Percentiles rank a stretch among this genome's conserved stretches.
Evolutionary conservation across 2,329 filamentous ascomycete species (phyloP).

Genomic region (Penicillium frequentans): DNA sequence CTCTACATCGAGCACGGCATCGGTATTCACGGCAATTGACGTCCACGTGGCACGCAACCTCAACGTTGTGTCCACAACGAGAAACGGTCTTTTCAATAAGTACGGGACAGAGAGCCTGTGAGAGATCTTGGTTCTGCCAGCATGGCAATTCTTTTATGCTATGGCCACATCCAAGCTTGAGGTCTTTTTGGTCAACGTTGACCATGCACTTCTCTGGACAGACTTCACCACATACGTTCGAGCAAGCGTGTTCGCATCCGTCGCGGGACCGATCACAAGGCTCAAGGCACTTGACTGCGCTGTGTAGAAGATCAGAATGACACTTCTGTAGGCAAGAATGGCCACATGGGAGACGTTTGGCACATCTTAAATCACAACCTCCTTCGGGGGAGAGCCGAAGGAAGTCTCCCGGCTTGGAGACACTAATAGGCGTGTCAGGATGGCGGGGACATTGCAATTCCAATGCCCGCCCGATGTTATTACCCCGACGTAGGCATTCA

Average conservation of each 20-base stretch:
- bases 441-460: slow-evolving; percentile 64
- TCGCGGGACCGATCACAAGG: slow-evolving; percentile 37
- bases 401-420: slow-evolving; percentile 60
- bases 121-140: slow-evolving; percentile 45
- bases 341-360: slow-evolving; percentile 44
- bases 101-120: slow-evolving; percentile 50
- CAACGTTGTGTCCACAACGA: slow-evolving; percentile 56
- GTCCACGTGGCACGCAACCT: slow-evolving; percentile 52
- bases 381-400: slow-evolving; percentile 58
- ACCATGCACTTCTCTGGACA: slow-evolving; percentile 40
- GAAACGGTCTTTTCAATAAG: slow-evolving; percentile 51
- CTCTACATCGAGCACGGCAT: slow-evolving; percentile 53
- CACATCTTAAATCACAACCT: slow-evolving; percentile 58
- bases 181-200: slow-evolving; percentile 26
- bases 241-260: slow-evolving; percentile 46
- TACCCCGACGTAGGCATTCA: slow-evolving; percentile 47
- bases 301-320: slow-evolving; percentile 46
- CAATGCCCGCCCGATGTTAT: slow-evolving; percentile 53
- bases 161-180: slow-evolving; percentile 35
- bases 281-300: slow-evolving; percentile 42
- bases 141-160: slow-evolving; percentile 30
- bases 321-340: slow-evolving; percentile 48
- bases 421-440: slow-evolving; percentile 50
- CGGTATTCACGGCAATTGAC: slow-evolving; percentile 42
- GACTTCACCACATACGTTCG: slow-evolving; percentile 40